These are phyloP conservation scores for Starmera pachycereana DNA, from an alignment of 805 yeast genomes.

Conservation along the genomic window DNA sequence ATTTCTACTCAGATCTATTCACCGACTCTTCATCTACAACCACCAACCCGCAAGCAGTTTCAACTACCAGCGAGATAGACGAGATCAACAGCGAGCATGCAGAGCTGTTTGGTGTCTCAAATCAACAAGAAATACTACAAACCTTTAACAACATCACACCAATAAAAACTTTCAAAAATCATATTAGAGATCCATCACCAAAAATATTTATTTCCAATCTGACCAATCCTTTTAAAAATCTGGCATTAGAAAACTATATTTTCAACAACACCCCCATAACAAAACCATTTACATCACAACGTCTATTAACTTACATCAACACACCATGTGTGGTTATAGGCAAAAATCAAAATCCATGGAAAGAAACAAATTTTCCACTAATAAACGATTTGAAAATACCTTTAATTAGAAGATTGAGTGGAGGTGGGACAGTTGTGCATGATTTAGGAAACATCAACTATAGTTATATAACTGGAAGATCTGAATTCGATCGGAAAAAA, in stretches of 20 bases:
- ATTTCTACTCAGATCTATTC: slow-evolving; percentile 26
- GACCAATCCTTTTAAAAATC: slow-evolving; percentile 59
- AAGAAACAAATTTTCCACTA: slow-evolving; percentile 60
- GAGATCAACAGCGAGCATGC: slow-evolving; percentile 24
- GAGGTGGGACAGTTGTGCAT: slow-evolving; percentile 97
- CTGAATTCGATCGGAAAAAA: slow-evolving; percentile 44
- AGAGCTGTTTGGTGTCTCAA: slow-evolving; percentile 16
- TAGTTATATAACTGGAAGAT: slow-evolving; percentile 64
- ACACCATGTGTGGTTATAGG: slow-evolving; percentile 88
- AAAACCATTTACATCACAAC: slow-evolving; percentile 21
- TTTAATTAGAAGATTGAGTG: slow-evolving; percentile 68
- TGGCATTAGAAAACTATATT: slow-evolving; percentile 75
- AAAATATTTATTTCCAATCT: slow-evolving; percentile 48
- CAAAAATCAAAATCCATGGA: slow-evolving; percentile 92
- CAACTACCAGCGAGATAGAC: slow-evolving; percentile 17
- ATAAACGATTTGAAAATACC: slow-evolving; percentile 46
- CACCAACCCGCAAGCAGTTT: not conserved
- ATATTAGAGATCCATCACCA: slow-evolving; percentile 24
- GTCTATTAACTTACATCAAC: slow-evolving; percentile 68
- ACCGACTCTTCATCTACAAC: slow-evolving; percentile 5
- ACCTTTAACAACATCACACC: slow-evolving; percentile 3
- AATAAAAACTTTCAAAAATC: slow-evolving; percentile 13
- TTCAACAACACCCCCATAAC: slow-evolving; percentile 51
- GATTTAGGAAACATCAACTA: slow-evolving; percentile 84
- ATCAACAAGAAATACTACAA: not conserved